Conservation (phyloP, 208 protist species). For the Leishmania amazonensis region DNA sequence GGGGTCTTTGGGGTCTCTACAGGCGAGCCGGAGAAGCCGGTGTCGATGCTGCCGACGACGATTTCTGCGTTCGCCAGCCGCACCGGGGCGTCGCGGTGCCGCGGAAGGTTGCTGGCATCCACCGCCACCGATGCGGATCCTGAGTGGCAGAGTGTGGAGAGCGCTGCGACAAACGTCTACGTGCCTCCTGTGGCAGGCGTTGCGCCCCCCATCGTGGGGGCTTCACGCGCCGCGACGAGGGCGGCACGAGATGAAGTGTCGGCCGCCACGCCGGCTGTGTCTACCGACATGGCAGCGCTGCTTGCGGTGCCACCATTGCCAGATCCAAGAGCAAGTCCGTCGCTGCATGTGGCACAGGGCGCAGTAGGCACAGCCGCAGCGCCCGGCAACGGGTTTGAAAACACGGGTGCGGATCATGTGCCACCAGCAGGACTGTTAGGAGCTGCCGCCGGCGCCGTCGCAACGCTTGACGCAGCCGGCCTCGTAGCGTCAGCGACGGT, state of each 20-base stretch:
- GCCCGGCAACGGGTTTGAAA: background rate
- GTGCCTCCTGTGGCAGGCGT: constrained; percentile 12
- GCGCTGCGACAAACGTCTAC: constrained; percentile 27
- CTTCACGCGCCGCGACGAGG: background rate
- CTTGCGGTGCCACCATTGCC: background rate
- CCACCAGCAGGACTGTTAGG: background rate
- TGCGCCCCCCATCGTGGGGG: background rate
- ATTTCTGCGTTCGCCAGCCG: constrained; percentile 4
- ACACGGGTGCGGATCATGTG: background rate
- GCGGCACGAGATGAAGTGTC: background rate
- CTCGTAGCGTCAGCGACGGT: background rate
- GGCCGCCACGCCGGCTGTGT: background rate
- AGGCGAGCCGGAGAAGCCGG: background rate
- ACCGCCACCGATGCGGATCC: constrained; percentile 28
- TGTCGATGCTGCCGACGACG: constrained; percentile 7
- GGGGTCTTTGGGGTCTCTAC: background rate
- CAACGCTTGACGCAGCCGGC: background rate
- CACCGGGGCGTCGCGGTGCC: background rate
- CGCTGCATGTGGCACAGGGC: background rate
- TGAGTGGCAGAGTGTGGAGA: constrained; percentile 49
- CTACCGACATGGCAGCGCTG: background rate
- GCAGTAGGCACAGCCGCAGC: background rate
- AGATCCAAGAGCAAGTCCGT: background rate
- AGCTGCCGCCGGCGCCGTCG: background rate
- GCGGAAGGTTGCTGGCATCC: background rate